These are phyloP conservation scores for Vitis hybrid DNA, from an alignment of 177 flowering plant species.

Conservation along the genomic window DNA sequence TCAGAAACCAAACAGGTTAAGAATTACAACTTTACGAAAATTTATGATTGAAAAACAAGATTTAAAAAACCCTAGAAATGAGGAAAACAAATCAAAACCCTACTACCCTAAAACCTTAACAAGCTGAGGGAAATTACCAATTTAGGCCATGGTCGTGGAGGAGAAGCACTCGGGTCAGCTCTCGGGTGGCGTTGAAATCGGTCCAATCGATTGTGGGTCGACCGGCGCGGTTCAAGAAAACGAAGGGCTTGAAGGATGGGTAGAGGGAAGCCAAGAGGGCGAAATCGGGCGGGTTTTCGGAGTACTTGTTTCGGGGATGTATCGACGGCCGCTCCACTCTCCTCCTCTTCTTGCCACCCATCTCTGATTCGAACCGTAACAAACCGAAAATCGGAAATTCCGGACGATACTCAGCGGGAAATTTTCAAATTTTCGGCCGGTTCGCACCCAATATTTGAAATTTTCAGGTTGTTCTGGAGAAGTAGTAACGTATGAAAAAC, in stretches of 20 bases:
- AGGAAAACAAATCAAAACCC: background rate
- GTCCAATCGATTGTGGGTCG: conserved; percentile 91
- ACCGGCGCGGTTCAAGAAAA: conserved; percentile 58
- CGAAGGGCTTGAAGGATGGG: conserved; percentile 67
- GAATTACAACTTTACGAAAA: too few species aligned
- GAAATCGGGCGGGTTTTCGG: conserved; percentile 82
- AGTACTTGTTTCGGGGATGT: conserved; percentile 77
- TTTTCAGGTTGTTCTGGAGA: too few species aligned
- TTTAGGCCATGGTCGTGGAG: conserved; percentile 71
- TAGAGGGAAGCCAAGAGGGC: conserved; percentile 66
- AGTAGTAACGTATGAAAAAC: too few species aligned
- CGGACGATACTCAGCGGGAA: too few species aligned
- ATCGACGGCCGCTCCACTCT: conserved; percentile 38
- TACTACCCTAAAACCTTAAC: background rate
- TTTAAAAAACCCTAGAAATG: background rate
- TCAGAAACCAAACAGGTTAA: too few species aligned
- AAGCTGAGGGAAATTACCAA: conserved; percentile 42
- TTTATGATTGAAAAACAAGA: too few species aligned
- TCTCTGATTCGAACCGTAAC: conserved; percentile 1
- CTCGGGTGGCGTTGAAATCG: conserved; percentile 91
- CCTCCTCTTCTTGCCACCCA: conserved; percentile 48
- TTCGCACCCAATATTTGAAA: too few species aligned
- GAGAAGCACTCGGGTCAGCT: conserved; percentile 79
- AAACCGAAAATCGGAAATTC: background rate
- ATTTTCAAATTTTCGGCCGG: too few species aligned